phyloP scores from a whole-genome alignment of 129 eudicot genomes.

The Dittrichia graveolens region DNA sequence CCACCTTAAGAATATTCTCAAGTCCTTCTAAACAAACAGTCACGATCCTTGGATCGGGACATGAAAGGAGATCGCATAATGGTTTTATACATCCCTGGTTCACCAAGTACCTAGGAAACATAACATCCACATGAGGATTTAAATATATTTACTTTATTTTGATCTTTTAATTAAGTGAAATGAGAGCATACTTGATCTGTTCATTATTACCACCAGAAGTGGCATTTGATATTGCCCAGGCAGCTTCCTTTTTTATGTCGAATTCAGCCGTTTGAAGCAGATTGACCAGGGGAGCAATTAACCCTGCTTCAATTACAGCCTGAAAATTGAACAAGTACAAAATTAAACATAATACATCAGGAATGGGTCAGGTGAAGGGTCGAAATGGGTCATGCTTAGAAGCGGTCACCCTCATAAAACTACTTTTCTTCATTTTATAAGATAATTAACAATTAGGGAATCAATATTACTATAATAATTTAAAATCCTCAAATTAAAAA shows the following conservation, averaged over 20 bases:
- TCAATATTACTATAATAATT: too few relatives aligned
- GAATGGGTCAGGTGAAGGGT: too few relatives aligned
- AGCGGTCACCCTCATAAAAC: too few relatives aligned
- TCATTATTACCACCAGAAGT: constrained; percentile 77
- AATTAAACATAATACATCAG: too few relatives aligned
- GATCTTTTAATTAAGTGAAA: not conserved
- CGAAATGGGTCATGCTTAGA: too few relatives aligned
- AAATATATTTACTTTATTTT: not conserved
- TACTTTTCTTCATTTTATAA: too few relatives aligned
- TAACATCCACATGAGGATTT: not conserved
- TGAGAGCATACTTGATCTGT: constrained; percentile 53
- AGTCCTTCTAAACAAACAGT: constrained; percentile 80
- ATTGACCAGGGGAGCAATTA: constrained; percentile 65
- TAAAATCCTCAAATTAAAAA: too few relatives aligned
- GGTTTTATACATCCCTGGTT: constrained; percentile 78
- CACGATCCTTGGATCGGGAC: constrained; percentile 81
- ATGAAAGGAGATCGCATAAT: constrained; percentile 71
- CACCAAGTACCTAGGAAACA: constrained; percentile 56
- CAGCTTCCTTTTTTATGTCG: constrained; percentile 88
- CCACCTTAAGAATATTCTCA: constrained; percentile 80
- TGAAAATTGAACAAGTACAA: constrained; percentile 16
- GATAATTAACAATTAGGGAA: too few relatives aligned
- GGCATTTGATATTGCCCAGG: constrained; percentile 86
- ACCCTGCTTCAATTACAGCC: constrained; percentile 82
- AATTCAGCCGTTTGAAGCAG: constrained; percentile 80